Conservation (phyloP, 768 basidiomycete genomes). For the Psilocybe sp. region DNA sequence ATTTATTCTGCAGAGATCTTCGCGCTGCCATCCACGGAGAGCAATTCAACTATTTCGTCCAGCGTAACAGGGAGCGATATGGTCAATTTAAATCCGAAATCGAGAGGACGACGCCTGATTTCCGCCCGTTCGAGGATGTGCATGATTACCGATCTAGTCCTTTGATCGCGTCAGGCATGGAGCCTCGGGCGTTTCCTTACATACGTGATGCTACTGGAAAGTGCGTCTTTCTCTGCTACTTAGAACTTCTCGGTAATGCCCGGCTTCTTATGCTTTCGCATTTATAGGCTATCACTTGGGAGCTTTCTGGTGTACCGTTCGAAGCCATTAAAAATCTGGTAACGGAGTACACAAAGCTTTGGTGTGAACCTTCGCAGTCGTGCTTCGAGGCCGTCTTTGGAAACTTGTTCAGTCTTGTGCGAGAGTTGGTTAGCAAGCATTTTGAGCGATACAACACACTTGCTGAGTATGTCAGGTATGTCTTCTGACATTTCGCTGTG, state of each 20-base stretch:
- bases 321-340: slow-evolving; percentile 29
- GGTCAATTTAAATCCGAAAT: slow-evolving; percentile 27
- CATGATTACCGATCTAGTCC: background rate
- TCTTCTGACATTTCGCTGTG: slow-evolving; percentile 27
- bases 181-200: slow-evolving; percentile 15
- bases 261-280: background rate
- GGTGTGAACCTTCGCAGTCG: slow-evolving; percentile 22
- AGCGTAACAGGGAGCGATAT: slow-evolving; percentile 26
- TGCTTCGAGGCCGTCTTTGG: slow-evolving; percentile 28
- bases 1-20: slow-evolving; percentile 37
- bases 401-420: slow-evolving; percentile 11
- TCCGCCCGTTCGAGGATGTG: slow-evolving; percentile 22
- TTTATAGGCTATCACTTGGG: slow-evolving; percentile 32
- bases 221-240: slow-evolving; percentile 14
- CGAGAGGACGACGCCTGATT: slow-evolving; percentile 30
- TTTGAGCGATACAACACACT: slow-evolving; percentile 30
- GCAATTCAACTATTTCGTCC: slow-evolving; percentile 23
- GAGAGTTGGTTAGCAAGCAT: slow-evolving; percentile 17
- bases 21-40: slow-evolving; percentile 23
- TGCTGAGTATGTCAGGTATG: slow-evolving; percentile 23
- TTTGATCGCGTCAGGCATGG: background rate
- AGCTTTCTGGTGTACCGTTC: slow-evolving; percentile 33
- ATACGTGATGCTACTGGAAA: slow-evolving; percentile 26
- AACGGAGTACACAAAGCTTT: slow-evolving; percentile 22
- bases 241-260: background rate